Base-by-base conservation (phyloP, 2,329 filamentous ascomycete species). In the Mycosphaerella sp. region DNA sequence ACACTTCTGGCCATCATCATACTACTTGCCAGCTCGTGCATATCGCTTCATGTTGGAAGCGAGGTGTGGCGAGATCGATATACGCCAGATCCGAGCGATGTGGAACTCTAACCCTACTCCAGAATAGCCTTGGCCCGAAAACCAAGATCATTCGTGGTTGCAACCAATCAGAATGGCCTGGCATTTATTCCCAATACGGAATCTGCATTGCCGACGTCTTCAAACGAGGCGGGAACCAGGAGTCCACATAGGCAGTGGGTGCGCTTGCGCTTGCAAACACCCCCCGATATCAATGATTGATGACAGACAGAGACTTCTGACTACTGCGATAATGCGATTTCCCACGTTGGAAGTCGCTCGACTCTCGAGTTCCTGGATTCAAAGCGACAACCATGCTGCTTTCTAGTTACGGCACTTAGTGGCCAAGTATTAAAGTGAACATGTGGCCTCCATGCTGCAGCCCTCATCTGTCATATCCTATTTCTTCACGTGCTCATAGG, bases 301-400 rank as follows among this genome's bases (percentile, higher is more conserved):
- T 32, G 30, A 32, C 30, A 32, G 30, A 4, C 8, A 34, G 13
- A 78, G 3, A 72, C 70, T 5, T 43, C 21, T 32, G 4, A 44
- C 30, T 34, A 35, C 41, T 44, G 27, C 41, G 32, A 35, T 4
- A 34, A 44, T 44, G 41, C 41, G 41, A 34, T 44, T 44, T 10
- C 41, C 41, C 13, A 30, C 32, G 30, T 14, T 13, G 27, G 41
- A 14, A 44, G 17, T 44, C 41, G 41, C 27, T 32, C 17, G 9
- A 16, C 41, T 27, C 27, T 32, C 17, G 9, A 16, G 25, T 21
- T 8, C 12, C 17, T n/a, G 14, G 10, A 17, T 30, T n/a, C 2
- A 27, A 32, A n/a, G 18, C 41, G 41, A 34, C 12, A 16, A 21
- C 17, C 21, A 9, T 7, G 13, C 39, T 41, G 36, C 36, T 41